Conservation (phyloP, 495 filamentous ascomycete genomes). For the Hypoxylon trugodes region DNA sequence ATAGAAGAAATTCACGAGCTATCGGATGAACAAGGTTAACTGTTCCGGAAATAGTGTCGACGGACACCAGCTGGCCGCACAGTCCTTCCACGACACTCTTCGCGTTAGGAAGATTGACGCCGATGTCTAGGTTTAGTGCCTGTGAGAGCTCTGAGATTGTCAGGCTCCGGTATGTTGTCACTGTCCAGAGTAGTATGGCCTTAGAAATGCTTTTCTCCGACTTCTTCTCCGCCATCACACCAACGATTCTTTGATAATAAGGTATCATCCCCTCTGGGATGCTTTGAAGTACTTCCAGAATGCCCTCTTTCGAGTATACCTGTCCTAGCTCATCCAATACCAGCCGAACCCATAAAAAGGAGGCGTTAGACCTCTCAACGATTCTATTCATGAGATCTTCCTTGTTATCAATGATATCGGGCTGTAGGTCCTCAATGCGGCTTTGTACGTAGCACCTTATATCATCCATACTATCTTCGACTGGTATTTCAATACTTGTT, state of each 20-base stretch:
- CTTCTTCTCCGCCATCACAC: not conserved
- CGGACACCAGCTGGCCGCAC: not conserved
- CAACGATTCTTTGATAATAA: not conserved
- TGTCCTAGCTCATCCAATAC: not conserved
- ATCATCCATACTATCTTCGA: not conserved
- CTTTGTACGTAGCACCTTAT: not conserved
- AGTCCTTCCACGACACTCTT: not conserved
- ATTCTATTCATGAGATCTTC: not conserved
- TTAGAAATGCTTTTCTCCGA: not conserved
- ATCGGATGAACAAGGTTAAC: not conserved
- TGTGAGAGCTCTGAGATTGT: not conserved
- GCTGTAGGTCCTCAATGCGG: not conserved
- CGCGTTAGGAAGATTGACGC: not conserved
- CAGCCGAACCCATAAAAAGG: slow-evolving; percentile 1
- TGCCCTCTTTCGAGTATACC: not conserved
- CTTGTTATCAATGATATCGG: not conserved
- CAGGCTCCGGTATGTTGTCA: not conserved
- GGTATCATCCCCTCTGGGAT: slow-evolving; percentile 4
- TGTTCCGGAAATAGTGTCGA: not conserved
- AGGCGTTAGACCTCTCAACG: not conserved
- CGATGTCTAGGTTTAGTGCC: not conserved
- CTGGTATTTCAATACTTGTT: not conserved
- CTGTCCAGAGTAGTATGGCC: not conserved
- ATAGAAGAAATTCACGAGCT: not conserved
- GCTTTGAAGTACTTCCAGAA: not conserved